A percentile compares a stretch with the other conserved stretches of the same genome.
phyloP scores from a whole-genome alignment of 2,329 filamentous ascomycete species.

The Magnaporthales sp. region DNA sequence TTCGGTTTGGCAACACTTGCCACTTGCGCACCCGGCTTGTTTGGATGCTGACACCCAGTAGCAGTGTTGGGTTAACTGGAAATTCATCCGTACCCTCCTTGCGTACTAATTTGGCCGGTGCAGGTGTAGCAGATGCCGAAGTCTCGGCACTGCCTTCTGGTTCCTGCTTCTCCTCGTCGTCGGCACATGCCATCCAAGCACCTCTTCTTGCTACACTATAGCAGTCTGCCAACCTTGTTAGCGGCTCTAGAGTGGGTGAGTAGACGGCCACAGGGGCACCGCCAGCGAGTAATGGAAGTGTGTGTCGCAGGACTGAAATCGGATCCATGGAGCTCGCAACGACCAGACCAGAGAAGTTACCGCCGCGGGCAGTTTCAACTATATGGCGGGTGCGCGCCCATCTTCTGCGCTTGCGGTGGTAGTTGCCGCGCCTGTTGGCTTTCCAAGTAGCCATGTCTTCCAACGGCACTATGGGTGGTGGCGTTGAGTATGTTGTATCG shows the following conservation, averaged over 20 bases:
- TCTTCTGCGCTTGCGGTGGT: constrained; percentile 80
- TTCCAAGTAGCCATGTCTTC: constrained; percentile 64
- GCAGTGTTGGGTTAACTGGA: constrained; percentile 74
- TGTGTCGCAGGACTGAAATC: constrained; percentile 61
- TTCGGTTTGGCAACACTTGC: constrained; percentile 87
- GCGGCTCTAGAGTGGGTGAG: constrained; percentile 68
- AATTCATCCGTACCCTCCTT: constrained; percentile 66
- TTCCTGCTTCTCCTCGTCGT: background rate
- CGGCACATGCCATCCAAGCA: constrained; percentile 48
- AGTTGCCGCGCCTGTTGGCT: constrained; percentile 70
- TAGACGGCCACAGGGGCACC: constrained; percentile 84
- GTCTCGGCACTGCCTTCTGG: background rate
- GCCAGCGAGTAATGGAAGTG: constrained; percentile 72
- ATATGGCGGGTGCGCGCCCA: constrained; percentile 67
- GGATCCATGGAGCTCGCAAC: constrained; percentile 79
- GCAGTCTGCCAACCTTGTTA: constrained; percentile 69
- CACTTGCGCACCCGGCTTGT: constrained; percentile 70
- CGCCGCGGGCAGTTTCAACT: constrained; percentile 64
- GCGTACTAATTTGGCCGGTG: constrained; percentile 36
- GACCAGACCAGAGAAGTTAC: constrained; percentile 75
- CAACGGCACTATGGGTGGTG: constrained; percentile 50
- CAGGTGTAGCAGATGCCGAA: constrained; percentile 33
- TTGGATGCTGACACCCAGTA: constrained; percentile 74
- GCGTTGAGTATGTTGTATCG: constrained; percentile 64
- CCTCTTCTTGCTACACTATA: constrained; percentile 74